These are phyloP conservation scores for Crataegus laevigata DNA, from an alignment of 306 rosid species.

Conservation along the genomic window DNA sequence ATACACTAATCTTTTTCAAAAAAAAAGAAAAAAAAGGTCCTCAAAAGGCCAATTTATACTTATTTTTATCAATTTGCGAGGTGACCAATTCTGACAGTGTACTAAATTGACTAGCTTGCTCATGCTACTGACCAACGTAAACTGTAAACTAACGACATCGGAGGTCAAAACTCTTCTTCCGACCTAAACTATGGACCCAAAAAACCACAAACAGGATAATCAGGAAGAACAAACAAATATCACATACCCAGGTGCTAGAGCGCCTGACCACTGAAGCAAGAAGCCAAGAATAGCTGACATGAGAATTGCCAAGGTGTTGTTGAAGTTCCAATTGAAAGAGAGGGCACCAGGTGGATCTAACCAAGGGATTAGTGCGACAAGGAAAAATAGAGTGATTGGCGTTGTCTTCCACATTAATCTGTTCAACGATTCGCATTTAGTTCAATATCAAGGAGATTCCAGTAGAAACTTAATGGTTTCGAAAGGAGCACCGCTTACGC, in stretches of 20 bases:
- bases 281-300: slow-evolving; percentile 74
- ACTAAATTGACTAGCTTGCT: not conserved
- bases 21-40: no score
- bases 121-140: not conserved
- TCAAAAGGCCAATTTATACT: not conserved
- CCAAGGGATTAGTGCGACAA: slow-evolving; percentile 58
- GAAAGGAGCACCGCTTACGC: slow-evolving; percentile 42
- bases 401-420: slow-evolving; percentile 96
- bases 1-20: no score
- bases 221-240: not conserved
- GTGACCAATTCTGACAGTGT: not conserved
- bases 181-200: not conserved
- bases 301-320: slow-evolving; percentile 50
- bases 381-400: slow-evolving; percentile 63
- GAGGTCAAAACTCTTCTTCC: not conserved
- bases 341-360: slow-evolving; percentile 76
- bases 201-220: not conserved
- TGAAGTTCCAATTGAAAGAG: slow-evolving; percentile 57
- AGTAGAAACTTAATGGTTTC: not conserved
- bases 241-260: slow-evolving; percentile 80
- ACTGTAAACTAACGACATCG: not conserved
- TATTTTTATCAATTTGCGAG: not conserved
- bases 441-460: not conserved
- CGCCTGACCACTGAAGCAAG: slow-evolving; percentile 95
- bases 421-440: slow-evolving; percentile 19